These are phyloP conservation scores for Bacidia gigantensis DNA, from an alignment of 495 filamentous ascomycete species.

Conservation along the genomic window DNA sequence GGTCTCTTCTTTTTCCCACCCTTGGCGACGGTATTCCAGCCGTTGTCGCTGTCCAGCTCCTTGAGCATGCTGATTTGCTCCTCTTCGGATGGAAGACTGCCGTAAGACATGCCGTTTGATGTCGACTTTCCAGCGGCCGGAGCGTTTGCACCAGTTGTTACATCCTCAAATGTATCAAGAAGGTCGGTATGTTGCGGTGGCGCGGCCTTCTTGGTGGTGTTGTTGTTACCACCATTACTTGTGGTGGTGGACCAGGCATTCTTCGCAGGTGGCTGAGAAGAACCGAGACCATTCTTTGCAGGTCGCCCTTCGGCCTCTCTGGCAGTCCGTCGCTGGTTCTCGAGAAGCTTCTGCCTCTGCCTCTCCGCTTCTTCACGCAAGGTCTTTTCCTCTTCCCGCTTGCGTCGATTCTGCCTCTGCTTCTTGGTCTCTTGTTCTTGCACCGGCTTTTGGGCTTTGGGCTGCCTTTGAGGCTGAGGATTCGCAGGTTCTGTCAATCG, in stretches of 20 bases:
- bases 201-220: conserved; percentile 16
- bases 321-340: conserved; percentile 69
- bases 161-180: conserved; percentile 62
- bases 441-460: conserved; percentile 50
- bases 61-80: conserved; percentile 64
- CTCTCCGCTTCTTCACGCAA: conserved; percentile 61
- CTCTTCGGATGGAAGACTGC: conserved; percentile 58
- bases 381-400: conserved; percentile 60
- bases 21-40: conserved; percentile 63
- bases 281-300: conserved; percentile 55
- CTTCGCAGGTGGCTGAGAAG: conserved; percentile 40
- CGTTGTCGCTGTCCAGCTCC: conserved; percentile 42
- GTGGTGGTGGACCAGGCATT: conserved; percentile 47
- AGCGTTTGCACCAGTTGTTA: conserved; percentile 18
- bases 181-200: conserved; percentile 34
- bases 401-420: conserved; percentile 73
- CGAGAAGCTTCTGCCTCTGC: conserved; percentile 52
- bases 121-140: not conserved
- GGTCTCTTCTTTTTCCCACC: conserved; percentile 41
- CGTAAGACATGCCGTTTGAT: not conserved
- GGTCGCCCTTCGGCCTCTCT: conserved; percentile 64
- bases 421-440: conserved; percentile 68
- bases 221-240: conserved; percentile 25
- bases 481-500: conserved; percentile 54
- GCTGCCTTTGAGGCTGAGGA: conserved; percentile 29